A percentile compares a stretch with the other conserved stretches of the same genome.
Conservation (phyloP, 1,139 yeast species). For the Diutina sp. region DNA sequence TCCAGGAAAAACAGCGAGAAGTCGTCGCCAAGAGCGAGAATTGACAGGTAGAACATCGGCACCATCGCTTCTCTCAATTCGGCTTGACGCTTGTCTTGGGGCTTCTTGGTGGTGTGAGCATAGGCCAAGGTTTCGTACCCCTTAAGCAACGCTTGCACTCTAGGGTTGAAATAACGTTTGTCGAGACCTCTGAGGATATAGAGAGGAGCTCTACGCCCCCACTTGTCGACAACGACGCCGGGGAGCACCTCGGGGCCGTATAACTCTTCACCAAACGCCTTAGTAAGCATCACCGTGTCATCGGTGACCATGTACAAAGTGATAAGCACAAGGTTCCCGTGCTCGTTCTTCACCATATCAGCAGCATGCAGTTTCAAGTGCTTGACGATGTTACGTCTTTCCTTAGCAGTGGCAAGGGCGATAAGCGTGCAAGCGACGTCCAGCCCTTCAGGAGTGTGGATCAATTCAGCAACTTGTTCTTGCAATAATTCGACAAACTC, state of each 20-base stretch:
- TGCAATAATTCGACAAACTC: slow-evolving; percentile 74
- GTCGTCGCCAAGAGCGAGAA: slow-evolving; percentile 27
- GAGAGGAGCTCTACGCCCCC: slow-evolving; percentile 79
- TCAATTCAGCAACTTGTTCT: slow-evolving; percentile 89
- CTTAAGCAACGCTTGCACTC: slow-evolving; percentile 44
- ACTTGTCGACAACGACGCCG: slow-evolving; percentile 55
- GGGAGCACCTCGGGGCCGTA: slow-evolving; percentile 42
- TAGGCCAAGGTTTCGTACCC: slow-evolving; percentile 55
- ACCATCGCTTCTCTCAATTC: slow-evolving; percentile 59
- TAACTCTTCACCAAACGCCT: slow-evolving; percentile 54
- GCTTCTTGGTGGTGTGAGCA: slow-evolving; percentile 71
- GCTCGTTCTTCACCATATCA: slow-evolving; percentile 70
- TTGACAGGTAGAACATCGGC: slow-evolving; percentile 48
- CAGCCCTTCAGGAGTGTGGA: slow-evolving; percentile 92
- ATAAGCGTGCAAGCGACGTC: slow-evolving; percentile 77
- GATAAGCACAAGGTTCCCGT: slow-evolving; percentile 72
- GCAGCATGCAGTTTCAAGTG: slow-evolving; percentile 61
- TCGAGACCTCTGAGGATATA: slow-evolving; percentile 71
- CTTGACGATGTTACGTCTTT: slow-evolving; percentile 69
- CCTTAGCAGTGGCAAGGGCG: slow-evolving; percentile 83
- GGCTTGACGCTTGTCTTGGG: slow-evolving; percentile 57
- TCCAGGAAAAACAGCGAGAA: slow-evolving; percentile 38
- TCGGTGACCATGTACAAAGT: slow-evolving; percentile 80
- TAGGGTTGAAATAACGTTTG: slow-evolving; percentile 73
- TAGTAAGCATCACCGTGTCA: slow-evolving; percentile 76